These are phyloP conservation scores for Yarrowia alimentaria DNA, from an alignment of 805 yeast genomes.

Conservation along the genomic window DNA sequence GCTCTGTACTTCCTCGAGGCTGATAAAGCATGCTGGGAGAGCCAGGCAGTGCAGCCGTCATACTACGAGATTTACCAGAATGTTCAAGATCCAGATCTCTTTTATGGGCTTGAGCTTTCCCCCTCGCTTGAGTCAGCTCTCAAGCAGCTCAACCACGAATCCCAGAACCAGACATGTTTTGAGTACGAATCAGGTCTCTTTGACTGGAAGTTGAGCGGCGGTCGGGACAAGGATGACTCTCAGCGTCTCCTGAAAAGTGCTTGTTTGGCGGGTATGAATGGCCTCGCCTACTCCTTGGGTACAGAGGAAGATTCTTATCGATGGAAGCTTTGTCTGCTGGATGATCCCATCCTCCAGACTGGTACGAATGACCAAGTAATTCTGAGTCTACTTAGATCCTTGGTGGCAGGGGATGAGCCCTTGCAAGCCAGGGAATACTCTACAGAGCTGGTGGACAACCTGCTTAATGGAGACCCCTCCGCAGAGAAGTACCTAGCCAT, in stretches of 20 bases:
- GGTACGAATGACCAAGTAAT: constrained; percentile 5
- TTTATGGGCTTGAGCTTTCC: neutral
- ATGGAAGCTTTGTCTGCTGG: constrained; percentile 13
- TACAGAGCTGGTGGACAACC: too few relatives aligned
- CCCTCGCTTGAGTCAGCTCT: constrained; percentile 10
- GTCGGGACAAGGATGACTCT: neutral
- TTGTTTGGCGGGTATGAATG: constrained; percentile 1
- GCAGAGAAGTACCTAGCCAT: constrained; percentile 3
- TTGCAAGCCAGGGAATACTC: neutral
- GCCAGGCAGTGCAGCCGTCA: constrained; percentile 14
- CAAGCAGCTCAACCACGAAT: constrained; percentile 9
- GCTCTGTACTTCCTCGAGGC: constrained; percentile 23
- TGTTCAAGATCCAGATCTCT: constrained; percentile 19
- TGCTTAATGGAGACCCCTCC: too few relatives aligned
- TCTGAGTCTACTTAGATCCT: neutral
- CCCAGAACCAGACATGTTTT: constrained; percentile 5
- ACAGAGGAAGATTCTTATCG: neutral
- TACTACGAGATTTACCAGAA: constrained; percentile 22
- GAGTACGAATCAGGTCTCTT: constrained; percentile 14
- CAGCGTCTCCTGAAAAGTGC: neutral
- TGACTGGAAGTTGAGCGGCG: too few relatives aligned
- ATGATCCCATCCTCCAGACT: constrained; percentile 4
- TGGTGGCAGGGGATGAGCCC: neutral
- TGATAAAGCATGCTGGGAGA: neutral
- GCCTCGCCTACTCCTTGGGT: constrained; percentile 1